These are phyloP conservation scores for Diddensiella santjacobensis DNA, from an alignment of 805 yeast genomes.

Conservation along the genomic window DNA sequence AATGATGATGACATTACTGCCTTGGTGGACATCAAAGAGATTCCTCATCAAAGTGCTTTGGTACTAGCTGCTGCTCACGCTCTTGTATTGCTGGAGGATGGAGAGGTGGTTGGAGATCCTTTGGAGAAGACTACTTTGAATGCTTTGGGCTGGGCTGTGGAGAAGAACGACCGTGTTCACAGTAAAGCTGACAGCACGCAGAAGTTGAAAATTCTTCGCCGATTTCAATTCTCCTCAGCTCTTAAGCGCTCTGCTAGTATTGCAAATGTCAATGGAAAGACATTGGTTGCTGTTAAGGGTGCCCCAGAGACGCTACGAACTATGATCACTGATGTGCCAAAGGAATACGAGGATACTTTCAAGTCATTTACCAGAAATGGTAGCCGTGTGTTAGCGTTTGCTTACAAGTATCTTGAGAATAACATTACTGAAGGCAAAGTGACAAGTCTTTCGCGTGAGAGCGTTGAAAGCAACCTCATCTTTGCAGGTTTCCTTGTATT, in stretches of 20 bases:
- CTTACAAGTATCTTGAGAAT: constrained; percentile 66
- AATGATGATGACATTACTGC: constrained; percentile 48
- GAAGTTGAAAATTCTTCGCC: constrained; percentile 72
- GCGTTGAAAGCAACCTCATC: constrained; percentile 65
- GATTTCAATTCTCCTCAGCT: constrained; percentile 96
- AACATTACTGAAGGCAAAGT: constrained; percentile 47
- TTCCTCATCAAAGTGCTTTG: constrained; percentile 63
- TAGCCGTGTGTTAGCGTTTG: constrained; percentile 94
- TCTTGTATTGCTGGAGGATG: constrained; percentile 87
- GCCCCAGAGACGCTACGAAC: constrained; percentile 93
- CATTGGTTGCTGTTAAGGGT: constrained; percentile 88
- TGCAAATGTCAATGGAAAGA: constrained; percentile 52
- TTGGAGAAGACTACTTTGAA: constrained; percentile 96
- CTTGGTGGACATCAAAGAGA: constrained; percentile 53
- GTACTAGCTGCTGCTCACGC: constrained; percentile 96
- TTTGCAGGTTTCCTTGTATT: constrained; percentile 95
- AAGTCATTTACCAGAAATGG: constrained; percentile 93
- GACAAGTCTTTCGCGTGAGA: constrained; percentile 64
- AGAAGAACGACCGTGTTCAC: constrained; percentile 66
- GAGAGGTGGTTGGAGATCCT: constrained; percentile 98
- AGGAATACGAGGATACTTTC: constrained; percentile 75
- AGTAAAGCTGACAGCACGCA: constrained; percentile 40
- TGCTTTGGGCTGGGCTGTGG: constrained; percentile 82
- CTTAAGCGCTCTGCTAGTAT: constrained; percentile 92
- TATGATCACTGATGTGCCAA: constrained; percentile 71